phyloP scores from a whole-genome alignment of 78 protist species.

The Pelomyxa schiedti region DNA sequence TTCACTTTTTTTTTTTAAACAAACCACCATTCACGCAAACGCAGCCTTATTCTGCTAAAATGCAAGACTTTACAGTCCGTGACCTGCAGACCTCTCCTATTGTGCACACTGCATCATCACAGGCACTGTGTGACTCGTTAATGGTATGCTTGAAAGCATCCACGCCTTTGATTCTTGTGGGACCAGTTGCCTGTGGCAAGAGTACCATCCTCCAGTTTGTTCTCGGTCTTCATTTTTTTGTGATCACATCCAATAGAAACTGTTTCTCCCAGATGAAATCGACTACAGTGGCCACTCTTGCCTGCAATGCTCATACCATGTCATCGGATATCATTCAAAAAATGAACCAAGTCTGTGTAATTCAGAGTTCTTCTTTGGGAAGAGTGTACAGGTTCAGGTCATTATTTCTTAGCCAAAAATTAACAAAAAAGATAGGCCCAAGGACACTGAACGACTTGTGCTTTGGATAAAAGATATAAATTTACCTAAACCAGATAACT shows the following conservation, averaged over 20 bases:
- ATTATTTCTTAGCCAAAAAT: too few relatives aligned
- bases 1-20: too few relatives aligned
- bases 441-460: conserved; percentile 43
- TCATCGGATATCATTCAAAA: conserved; percentile 46
- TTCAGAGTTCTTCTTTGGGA: conserved; percentile 17
- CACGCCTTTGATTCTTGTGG: conserved; percentile 28
- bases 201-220: conserved; percentile 25
- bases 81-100: neutral
- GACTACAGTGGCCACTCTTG: conserved; percentile 25
- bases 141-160: conserved; percentile 18
- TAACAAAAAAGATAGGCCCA: too few relatives aligned
- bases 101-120: conserved; percentile 50
- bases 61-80: conserved; percentile 2
- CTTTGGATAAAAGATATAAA: conserved; percentile 65
- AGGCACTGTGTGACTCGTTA: conserved; percentile 3
- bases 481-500: conserved; percentile 80
- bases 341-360: conserved; percentile 36
- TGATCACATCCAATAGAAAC: too few relatives aligned
- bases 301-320: conserved; percentile 69
- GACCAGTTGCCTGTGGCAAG: conserved; percentile 76
- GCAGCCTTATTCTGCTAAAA: too few relatives aligned
- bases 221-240: too few relatives aligned
- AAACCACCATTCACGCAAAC: too few relatives aligned
- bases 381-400: conserved; percentile 57
- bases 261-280: neutral